Evolutionary conservation across 805 yeast genomes (phyloP).

Genomic region (Hagleromyces aurorensis): DNA sequence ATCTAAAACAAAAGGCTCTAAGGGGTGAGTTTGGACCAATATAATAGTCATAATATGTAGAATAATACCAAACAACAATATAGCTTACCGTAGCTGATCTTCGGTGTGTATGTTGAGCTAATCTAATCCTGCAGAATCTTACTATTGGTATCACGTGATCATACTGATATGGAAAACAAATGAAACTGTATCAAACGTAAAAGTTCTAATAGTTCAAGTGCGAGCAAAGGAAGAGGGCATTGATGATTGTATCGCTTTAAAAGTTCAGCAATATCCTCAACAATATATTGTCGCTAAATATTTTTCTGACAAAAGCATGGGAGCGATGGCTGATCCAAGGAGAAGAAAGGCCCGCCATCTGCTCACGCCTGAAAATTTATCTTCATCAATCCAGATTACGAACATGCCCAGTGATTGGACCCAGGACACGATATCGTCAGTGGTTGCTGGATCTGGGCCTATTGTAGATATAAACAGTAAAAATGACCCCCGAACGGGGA

Average conservation of each 20-base stretch:
- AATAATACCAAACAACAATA: too few relatives aligned
- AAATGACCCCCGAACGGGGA: slow-evolving; percentile 35
- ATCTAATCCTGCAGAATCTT: too few relatives aligned
- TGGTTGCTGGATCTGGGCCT: slow-evolving; percentile 67
- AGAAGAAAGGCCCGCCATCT: slow-evolving; percentile 27
- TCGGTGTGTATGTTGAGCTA: too few relatives aligned
- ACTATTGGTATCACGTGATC: too few relatives aligned
- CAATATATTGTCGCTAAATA: neutral
- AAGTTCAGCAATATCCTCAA: neutral
- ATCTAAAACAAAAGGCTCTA: slow-evolving; percentile 30
- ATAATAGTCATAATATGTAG: too few relatives aligned
- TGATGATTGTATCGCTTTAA: neutral
- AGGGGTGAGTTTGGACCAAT: slow-evolving; percentile 30
- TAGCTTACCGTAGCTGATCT: too few relatives aligned
- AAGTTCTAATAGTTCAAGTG: too few relatives aligned
- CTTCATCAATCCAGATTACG: slow-evolving; percentile 25
- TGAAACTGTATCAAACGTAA: too few relatives aligned
- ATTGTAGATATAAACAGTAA: slow-evolving; percentile 47
- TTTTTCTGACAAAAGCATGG: neutral
- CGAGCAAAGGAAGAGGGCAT: too few relatives aligned
- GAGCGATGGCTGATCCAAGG: slow-evolving; percentile 29
- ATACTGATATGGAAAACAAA: too few relatives aligned
- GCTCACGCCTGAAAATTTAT: slow-evolving; percentile 26
- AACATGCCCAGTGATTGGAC: slow-evolving; percentile 68
- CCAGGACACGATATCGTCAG: slow-evolving; percentile 49